Percentiles rank a stretch among this genome's conserved stretches.
Evolutionary conservation across 2,329 filamentous ascomycete species (phyloP).

Genomic region (Aspergillus unguis): DNA sequence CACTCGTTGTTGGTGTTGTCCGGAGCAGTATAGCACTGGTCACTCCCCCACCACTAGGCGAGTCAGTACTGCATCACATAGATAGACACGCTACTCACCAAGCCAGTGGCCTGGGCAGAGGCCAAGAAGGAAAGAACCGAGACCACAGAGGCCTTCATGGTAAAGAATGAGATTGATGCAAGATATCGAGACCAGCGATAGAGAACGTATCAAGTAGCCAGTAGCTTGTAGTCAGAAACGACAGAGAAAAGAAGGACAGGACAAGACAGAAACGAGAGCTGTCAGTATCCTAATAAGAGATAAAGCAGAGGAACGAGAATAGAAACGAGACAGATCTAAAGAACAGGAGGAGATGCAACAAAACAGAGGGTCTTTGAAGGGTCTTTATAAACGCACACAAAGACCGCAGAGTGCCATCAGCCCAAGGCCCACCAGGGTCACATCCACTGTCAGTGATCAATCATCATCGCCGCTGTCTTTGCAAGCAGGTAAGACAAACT

Average conservation of each 20-base stretch:
- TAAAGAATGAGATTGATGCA: slow-evolving; percentile 16
- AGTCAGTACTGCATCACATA: slow-evolving; percentile 1
- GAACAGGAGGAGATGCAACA: slow-evolving; percentile 29
- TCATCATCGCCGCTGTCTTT: no score
- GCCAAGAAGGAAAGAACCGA: slow-evolving; percentile 42
- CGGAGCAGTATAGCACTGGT: slow-evolving; percentile 62
- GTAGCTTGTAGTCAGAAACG: no score
- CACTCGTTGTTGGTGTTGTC: slow-evolving; percentile 75
- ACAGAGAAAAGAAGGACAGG: slow-evolving; percentile 23
- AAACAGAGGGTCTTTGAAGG: slow-evolving; percentile 16
- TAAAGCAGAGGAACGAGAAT: slow-evolving; percentile 24
- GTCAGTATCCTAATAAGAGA: neutral
- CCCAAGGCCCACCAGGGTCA: neutral
- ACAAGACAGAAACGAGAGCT: slow-evolving; percentile 21
- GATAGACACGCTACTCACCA: slow-evolving; percentile 38
- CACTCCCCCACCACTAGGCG: slow-evolving; percentile 48
- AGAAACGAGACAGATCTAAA: neutral
- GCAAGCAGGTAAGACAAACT: slow-evolving; percentile 22
- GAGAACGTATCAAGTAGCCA: neutral
- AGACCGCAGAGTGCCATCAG: neutral
- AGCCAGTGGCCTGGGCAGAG: slow-evolving; percentile 42
- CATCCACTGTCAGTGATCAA: neutral
- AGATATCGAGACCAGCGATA: slow-evolving; percentile 14
- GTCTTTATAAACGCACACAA: slow-evolving; percentile 11
- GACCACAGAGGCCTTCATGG: slow-evolving; percentile 28